Evolutionary conservation across 805 yeast genomes (phyloP), one percentile per base, ranked within the genome.

Genomic region (Spathaspora hagerdaliae): DNA sequence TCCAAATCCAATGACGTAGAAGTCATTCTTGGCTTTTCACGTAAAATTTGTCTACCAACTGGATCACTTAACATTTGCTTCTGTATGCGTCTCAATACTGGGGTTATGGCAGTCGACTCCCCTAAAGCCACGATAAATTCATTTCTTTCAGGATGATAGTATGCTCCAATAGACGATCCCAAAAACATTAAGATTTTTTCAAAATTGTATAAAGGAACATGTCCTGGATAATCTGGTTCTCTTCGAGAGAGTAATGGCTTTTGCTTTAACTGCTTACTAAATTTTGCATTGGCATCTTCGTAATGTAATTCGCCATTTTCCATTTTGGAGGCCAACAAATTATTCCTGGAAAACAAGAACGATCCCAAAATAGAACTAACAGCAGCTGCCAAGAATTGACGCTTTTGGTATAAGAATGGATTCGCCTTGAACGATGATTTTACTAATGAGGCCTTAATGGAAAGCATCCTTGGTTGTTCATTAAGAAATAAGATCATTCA

Each of bases 11-110:
- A 69, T 1, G 87, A 74, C 1, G 79, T 76, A 0, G 90, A 78
- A 1, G 94, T 88, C 50, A 94, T 86, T 44, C 94, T 68, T 1
- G 99, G 99, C 51, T 85, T 71, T 35, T 90, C 96, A 33, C 80
- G 69, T 27, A 94, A 67, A 10, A 94, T 82, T 44, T 79, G 77
- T 48, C 99, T 75, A 0, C 99, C 99, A 0, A 77, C 71, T 1
- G 79, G 75, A 58, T 87, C 90, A 36, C 74, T 58, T 13, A 94
- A 75, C 97, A 94, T 92, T 49, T 79, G 79, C 27, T 71, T 71
- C 53, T 88, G 81, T 46, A 94, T 64, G 12, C 73, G 65, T 15
- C 71, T 73, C 43, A 95, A 73, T 31, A 90, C 80, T 29, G 74
- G 76, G 8, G 85, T 82, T 36, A 85, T 71, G 7, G 96, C 96